Evolutionary conservation across 2,329 filamentous ascomycete species (phyloP).

Genomic region (Coniochaeta hoffmannii): DNA sequence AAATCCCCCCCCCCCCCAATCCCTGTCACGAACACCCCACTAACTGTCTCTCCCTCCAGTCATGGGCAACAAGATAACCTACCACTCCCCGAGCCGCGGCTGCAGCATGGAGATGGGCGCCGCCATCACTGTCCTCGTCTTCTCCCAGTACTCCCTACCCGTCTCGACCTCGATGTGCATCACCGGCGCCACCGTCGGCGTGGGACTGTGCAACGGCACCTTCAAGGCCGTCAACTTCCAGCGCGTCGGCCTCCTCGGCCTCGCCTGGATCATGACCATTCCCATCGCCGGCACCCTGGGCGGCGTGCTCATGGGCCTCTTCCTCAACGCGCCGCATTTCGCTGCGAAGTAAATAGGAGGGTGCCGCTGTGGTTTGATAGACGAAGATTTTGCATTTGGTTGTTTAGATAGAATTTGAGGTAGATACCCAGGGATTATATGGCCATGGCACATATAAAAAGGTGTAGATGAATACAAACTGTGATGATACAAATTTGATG

Average conservation of each 20-base stretch:
- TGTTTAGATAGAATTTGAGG: neutral
- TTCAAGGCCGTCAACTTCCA: conserved; percentile 69
- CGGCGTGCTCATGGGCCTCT: conserved; percentile 39
- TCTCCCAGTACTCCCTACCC: conserved; percentile 67
- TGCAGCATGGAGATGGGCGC: conserved; percentile 77
- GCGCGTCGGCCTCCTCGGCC: conserved; percentile 58
- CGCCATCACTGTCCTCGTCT: conserved; percentile 67
- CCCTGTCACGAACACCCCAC: neutral
- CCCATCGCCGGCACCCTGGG: conserved; percentile 53
- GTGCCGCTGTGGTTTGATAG: neutral
- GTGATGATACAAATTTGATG: neutral
- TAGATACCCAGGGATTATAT: neutral
- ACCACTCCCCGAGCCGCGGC: conserved; percentile 49
- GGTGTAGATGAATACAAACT: neutral
- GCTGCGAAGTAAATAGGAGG: neutral
- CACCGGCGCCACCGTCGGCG: conserved; percentile 70
- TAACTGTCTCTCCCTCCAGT: conserved; percentile 33
- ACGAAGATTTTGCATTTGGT: neutral
- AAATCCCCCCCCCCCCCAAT: neutral
- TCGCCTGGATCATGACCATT: conserved; percentile 62
- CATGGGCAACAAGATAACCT: conserved; percentile 77
- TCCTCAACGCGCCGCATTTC: conserved; percentile 54
- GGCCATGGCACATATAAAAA: neutral
- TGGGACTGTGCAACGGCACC: conserved; percentile 69
- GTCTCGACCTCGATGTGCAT: conserved; percentile 77